Percentiles rank a stretch among this genome's conserved stretches.
phyloP scores from a whole-genome alignment of 2,329 filamentous ascomycete species.

The Xylariaceae sp. region DNA sequence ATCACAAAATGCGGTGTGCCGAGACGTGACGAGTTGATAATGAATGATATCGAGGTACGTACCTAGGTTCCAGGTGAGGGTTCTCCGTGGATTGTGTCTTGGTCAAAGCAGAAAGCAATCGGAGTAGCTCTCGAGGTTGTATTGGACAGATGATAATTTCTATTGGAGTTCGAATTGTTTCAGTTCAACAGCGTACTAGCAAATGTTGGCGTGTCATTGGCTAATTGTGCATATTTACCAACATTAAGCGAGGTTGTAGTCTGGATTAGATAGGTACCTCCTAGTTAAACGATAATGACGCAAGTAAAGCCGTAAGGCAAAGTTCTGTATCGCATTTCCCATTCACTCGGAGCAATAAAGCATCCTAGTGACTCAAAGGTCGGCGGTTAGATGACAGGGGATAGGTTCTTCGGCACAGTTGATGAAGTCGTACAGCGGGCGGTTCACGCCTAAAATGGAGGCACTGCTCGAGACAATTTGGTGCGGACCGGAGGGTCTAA shows the following conservation, averaged over 20 bases:
- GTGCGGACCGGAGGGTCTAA: background rate
- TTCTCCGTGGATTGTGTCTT: background rate
- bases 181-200: slow-evolving; percentile 13
- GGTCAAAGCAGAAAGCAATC: background rate
- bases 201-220: slow-evolving; percentile 12
- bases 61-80: background rate
- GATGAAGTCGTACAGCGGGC: too few relatives aligned
- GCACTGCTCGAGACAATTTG: too few relatives aligned
- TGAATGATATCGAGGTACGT: background rate
- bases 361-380: too few relatives aligned
- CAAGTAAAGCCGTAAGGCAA: too few relatives aligned
- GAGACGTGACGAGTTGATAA: slow-evolving; percentile 14
- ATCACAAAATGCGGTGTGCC: slow-evolving; percentile 28
- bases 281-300: too few relatives aligned
- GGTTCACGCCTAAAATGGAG: too few relatives aligned
- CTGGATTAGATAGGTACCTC: too few relatives aligned
- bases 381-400: too few relatives aligned
- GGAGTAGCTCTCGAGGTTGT: background rate
- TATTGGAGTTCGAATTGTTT: slow-evolving; percentile 14
- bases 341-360: too few relatives aligned
- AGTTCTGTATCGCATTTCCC: too few relatives aligned
- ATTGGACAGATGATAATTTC: background rate
- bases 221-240: slow-evolving; percentile 1
- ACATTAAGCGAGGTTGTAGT: slow-evolving; percentile 23
- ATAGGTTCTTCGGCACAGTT: too few relatives aligned